phyloP scores from a whole-genome alignment of 768 basidiomycete genomes.

The Porphyrellus cyaneotinctus region DNA sequence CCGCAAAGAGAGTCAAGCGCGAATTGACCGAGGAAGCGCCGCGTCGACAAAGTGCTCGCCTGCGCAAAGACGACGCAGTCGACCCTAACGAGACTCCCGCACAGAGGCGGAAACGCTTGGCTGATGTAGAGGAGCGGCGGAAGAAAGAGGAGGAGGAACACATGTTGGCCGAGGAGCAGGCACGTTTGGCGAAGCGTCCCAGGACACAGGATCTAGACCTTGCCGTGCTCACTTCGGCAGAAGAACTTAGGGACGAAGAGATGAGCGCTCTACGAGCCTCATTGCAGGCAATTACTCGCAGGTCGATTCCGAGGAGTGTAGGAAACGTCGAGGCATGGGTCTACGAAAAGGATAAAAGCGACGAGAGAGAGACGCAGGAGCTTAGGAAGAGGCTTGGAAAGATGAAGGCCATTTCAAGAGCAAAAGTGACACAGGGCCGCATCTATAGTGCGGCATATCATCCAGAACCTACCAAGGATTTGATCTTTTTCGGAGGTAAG shows the following conservation, averaged over 20 bases:
- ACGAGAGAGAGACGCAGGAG: slow-evolving; percentile 46
- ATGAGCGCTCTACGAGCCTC: slow-evolving; percentile 42
- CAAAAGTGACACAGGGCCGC: slow-evolving; percentile 74
- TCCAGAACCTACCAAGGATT: slow-evolving; percentile 72
- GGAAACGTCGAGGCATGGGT: slow-evolving; percentile 49
- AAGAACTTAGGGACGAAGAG: slow-evolving; percentile 45
- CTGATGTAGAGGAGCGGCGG: slow-evolving; percentile 51
- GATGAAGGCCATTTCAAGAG: slow-evolving; percentile 67
- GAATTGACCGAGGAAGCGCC: slow-evolving; percentile 45
- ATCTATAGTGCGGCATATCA: slow-evolving; percentile 80
- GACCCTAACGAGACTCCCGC: slow-evolving; percentile 64
- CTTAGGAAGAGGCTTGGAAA: slow-evolving; percentile 51
- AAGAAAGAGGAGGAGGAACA: slow-evolving; percentile 60
- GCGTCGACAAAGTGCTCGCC: slow-evolving; percentile 62
- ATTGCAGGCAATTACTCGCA: slow-evolving; percentile 40
- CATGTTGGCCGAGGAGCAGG: slow-evolving; percentile 57
- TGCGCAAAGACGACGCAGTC: slow-evolving; percentile 40
- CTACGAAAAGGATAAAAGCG: slow-evolving; percentile 44
- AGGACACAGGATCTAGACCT: slow-evolving; percentile 66
- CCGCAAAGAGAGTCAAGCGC: slow-evolving; percentile 51
- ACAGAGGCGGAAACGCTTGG: slow-evolving; percentile 66
- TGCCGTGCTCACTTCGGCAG: slow-evolving; percentile 43
- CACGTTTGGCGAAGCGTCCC: slow-evolving; percentile 60
- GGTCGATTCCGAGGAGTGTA: slow-evolving; percentile 35
- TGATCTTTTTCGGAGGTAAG: slow-evolving; percentile 83